Evolutionary conservation across 129 eudicot species (phyloP).

Genomic region (Chrysanthemum lavandulifolium): DNA sequence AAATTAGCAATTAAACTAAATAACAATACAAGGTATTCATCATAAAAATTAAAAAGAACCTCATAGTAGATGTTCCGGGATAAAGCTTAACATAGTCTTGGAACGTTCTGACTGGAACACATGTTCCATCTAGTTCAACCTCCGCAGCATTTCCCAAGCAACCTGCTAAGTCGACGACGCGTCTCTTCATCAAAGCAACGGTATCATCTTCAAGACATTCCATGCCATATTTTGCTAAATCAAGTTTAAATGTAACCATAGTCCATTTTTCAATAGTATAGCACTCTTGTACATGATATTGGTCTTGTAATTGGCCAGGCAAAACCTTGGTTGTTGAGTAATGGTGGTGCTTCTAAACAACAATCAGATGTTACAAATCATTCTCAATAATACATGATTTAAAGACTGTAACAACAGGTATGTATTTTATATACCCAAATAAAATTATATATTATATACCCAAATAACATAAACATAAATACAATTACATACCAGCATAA

Average conservation of each 20-base stretch:
- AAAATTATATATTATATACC: too few relatives aligned
- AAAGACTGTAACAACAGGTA: too few relatives aligned
- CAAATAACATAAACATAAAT: slow-evolving; percentile 1
- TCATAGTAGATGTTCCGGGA: slow-evolving; percentile 37
- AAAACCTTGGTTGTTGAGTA: too few relatives aligned
- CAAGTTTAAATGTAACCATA: slow-evolving; percentile 85
- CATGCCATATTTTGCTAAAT: slow-evolving; percentile 73
- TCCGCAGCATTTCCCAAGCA: slow-evolving; percentile 76
- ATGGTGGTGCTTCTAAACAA: slow-evolving; percentile 63
- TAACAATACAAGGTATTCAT: too few relatives aligned
- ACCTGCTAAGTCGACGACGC: slow-evolving; percentile 87
- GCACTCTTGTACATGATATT: slow-evolving; percentile 51
- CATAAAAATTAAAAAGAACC: slow-evolving; percentile 23
- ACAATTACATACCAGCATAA: slow-evolving; percentile 55
- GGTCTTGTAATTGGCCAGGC: slow-evolving; percentile 56
- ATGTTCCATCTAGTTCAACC: slow-evolving; percentile 73
- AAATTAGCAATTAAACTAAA: not conserved
- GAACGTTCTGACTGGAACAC: slow-evolving; percentile 65
- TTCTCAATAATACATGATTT: too few relatives aligned
- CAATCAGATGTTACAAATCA: not conserved
- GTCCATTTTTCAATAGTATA: slow-evolving; percentile 87
- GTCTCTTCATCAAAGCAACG: slow-evolving; percentile 90
- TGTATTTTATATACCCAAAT: too few relatives aligned
- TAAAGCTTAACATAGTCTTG: slow-evolving; percentile 70
- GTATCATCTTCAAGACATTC: slow-evolving; percentile 79